phyloP scores from a whole-genome alignment of 208 protist genomes.

The Crithidia expoeki region DNA sequence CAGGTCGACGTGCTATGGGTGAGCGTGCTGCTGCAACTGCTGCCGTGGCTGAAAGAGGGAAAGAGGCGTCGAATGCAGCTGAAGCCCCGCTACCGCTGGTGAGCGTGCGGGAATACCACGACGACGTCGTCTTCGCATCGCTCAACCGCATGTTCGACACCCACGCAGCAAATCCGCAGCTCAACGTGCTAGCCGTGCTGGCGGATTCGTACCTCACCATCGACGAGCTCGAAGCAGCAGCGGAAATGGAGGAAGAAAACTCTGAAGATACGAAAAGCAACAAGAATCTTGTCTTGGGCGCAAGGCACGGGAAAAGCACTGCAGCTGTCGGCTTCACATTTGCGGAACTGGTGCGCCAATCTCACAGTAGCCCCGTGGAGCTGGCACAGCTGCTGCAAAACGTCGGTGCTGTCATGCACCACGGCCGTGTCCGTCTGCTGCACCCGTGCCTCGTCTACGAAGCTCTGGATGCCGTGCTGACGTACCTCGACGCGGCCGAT shows the following conservation, averaged over 20 bases:
- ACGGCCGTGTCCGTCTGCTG: constrained; percentile 58
- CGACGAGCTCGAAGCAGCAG: constrained; percentile 43
- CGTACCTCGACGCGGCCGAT: constrained; percentile 43
- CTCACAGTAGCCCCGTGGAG: constrained; percentile 55
- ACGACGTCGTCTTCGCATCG: constrained; percentile 42
- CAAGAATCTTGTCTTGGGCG: too few species aligned
- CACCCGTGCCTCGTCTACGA: constrained; percentile 44
- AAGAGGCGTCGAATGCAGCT: neutral
- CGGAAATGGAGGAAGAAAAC: too few species aligned
- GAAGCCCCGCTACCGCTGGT: neutral
- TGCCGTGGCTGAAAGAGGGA: neutral
- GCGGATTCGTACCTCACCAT: constrained; percentile 42
- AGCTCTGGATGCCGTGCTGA: constrained; percentile 39
- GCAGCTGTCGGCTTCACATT: constrained; percentile 40
- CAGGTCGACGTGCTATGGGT: neutral
- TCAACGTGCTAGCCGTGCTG: constrained; percentile 35
- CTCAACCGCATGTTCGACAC: constrained; percentile 60
- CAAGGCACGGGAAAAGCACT: neutral
- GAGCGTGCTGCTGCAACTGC: neutral
- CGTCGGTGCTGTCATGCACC: constrained; percentile 57
- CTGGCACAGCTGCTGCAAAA: constrained; percentile 38
- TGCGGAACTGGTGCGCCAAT: constrained; percentile 43
- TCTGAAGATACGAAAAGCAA: neutral
- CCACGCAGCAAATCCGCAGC: constrained; percentile 37
- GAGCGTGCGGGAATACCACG: constrained; percentile 2